Conservation (phyloP, 2,329 filamentous ascomycete genomes). For the Arthrobotrys entomopaga region DNA sequence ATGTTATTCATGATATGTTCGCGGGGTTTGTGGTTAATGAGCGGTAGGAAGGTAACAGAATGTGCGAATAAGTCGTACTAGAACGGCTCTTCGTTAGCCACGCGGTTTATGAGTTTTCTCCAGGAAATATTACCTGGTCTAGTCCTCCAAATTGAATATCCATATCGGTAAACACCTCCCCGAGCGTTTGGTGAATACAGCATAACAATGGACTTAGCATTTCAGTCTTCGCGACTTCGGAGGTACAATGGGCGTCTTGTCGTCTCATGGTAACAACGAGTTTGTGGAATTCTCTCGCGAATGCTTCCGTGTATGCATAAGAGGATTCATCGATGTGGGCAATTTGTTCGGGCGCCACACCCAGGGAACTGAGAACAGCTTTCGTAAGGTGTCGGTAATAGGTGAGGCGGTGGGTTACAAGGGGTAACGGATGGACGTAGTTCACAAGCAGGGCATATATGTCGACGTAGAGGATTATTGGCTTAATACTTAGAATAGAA, state of each 20-base stretch:
- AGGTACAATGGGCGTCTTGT: slow-evolving; percentile 38
- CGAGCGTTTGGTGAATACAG: slow-evolving; percentile 39
- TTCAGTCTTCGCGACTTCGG: slow-evolving; percentile 33
- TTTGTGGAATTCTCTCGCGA: slow-evolving; percentile 39
- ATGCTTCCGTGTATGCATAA: slow-evolving; percentile 45
- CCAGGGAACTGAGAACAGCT: slow-evolving; percentile 29
- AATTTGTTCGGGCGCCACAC: slow-evolving; percentile 31
- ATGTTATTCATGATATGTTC: slow-evolving; percentile 51
- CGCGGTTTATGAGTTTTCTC: not conserved
- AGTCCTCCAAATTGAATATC: slow-evolving; percentile 51
- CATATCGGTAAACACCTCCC: slow-evolving; percentile 41
- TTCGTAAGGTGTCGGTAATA: slow-evolving; percentile 47
- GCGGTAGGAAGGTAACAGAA: slow-evolving; percentile 39
- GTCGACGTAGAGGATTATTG: slow-evolving; percentile 47
- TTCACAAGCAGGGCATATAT: slow-evolving; percentile 50
- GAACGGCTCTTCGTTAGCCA: not conserved
- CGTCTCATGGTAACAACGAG: slow-evolving; percentile 35
- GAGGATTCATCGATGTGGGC: slow-evolving; percentile 44
- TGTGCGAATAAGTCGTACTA: slow-evolving; percentile 42
- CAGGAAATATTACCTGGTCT: slow-evolving; percentile 24
- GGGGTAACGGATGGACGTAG: slow-evolving; percentile 35
- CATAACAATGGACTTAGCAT: slow-evolving; percentile 48
- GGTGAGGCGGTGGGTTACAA: slow-evolving; percentile 27
- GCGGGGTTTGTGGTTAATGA: slow-evolving; percentile 35
- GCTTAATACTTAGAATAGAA: not conserved